Evolutionary conservation across 352 stramenopile genomes (phyloP).

Genomic region (Pythium apleroticum): DNA sequence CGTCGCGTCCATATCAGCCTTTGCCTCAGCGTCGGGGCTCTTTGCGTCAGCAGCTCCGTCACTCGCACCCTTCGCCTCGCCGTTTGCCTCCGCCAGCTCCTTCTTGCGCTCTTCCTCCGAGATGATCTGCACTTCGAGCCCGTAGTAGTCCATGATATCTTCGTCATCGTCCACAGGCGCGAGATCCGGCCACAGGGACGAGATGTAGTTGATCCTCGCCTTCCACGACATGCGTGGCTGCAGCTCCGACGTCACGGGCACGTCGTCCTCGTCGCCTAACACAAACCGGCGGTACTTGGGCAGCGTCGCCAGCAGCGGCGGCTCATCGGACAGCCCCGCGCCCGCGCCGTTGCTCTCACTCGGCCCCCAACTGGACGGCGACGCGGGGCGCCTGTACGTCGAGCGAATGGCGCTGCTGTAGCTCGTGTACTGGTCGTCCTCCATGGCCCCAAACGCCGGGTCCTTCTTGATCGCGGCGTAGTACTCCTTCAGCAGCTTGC

Average conservation of each 20-base stretch:
- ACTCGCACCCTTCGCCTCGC: not conserved
- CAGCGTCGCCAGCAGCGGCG: slow-evolving; percentile 23
- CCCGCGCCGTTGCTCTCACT: not conserved
- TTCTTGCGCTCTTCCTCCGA: slow-evolving; percentile 59
- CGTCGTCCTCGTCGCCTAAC: slow-evolving; percentile 27
- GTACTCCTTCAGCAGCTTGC: slow-evolving; percentile 62
- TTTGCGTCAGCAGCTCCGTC: slow-evolving; percentile 4
- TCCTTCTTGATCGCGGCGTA: slow-evolving; percentile 27
- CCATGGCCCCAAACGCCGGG: slow-evolving; percentile 22
- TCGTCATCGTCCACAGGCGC: slow-evolving; percentile 66
- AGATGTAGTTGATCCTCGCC: slow-evolving; percentile 64
- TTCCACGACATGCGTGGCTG: slow-evolving; percentile 44
- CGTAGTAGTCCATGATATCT: slow-evolving; percentile 78
- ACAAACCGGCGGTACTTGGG: slow-evolving; percentile 50
- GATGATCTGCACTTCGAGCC: slow-evolving; percentile 72
- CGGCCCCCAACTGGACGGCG: slow-evolving; percentile 18
- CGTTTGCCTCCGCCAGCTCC: slow-evolving; percentile 27
- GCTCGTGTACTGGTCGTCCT: slow-evolving; percentile 9
- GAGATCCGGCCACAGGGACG: slow-evolving; percentile 61
- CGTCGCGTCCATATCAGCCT: slow-evolving; percentile 2
- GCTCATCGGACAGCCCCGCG: not conserved
- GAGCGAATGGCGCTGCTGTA: slow-evolving; percentile 9
- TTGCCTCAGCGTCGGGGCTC: not conserved
- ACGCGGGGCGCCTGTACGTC: slow-evolving; percentile 26
- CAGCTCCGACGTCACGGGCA: slow-evolving; percentile 48